Percentiles rank a stretch among this genome's conserved stretches.
Evolutionary conservation across 176 grass and related monocot genomes (phyloP).

Genomic region (Olyra latifolia): DNA sequence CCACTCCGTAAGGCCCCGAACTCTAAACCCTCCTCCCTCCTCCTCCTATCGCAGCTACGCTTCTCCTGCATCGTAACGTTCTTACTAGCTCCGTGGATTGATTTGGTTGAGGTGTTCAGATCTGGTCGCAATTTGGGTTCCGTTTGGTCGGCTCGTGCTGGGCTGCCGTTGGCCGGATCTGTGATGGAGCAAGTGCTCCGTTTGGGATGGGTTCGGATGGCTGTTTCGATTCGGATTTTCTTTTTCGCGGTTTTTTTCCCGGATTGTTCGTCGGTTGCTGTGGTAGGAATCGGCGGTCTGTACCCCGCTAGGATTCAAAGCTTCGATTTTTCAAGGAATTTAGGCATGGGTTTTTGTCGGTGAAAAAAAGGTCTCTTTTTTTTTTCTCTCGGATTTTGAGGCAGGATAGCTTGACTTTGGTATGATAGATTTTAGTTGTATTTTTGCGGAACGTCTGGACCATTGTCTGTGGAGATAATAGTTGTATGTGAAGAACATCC

Average conservation of each 20-base stretch:
- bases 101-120: conserved; percentile 1
- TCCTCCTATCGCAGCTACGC: not conserved
- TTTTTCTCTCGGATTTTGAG: not conserved
- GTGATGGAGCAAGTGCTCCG: not conserved
- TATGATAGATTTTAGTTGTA: not conserved
- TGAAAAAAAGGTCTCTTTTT: not conserved
- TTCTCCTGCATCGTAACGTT: not conserved
- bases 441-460: not conserved
- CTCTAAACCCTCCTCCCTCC: conserved; percentile 10
- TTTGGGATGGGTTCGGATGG: not conserved
- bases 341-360: not conserved
- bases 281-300: not conserved
- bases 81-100: not conserved
- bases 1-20: conserved; percentile 40
- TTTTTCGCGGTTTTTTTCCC: not conserved
- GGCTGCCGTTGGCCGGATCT: not conserved
- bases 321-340: not conserved
- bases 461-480: not conserved
- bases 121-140: not conserved
- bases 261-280: not conserved
- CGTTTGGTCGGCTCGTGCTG: not conserved
- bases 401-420: not conserved
- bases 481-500: not conserved
- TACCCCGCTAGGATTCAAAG: not conserved
- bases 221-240: not conserved